Evolutionary conservation across 1,139 yeast genomes (phyloP), one percentile per base, ranked within the genome.

Genomic region (Debaryomyces sp.): DNA sequence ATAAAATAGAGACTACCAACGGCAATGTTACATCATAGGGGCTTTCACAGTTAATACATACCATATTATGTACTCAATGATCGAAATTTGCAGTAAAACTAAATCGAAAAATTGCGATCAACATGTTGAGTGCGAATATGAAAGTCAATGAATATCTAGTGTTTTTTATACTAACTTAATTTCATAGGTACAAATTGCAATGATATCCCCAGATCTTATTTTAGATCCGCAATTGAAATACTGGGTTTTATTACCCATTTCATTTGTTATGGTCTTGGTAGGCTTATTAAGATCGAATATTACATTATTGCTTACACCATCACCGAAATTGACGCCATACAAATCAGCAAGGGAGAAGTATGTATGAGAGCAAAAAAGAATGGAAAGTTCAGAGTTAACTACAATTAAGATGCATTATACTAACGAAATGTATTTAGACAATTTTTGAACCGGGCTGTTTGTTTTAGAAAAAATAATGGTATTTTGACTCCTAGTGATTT

Each of bases 241-340:
- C 57, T 94, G 98, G 98, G 98, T 91, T 35, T 75, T 94, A 23
- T 68, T 91, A 41, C 99, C 99, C 32, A 92, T 94, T 43, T 83
- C 96, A 7, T 64, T 88, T 35, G 96, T 91, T 30, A 91, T 94
- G 97, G 87, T 94, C 15, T 69, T 92, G 49, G 92, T 90, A n/a
- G 97, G 97, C 5, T 68, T 94, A 30, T 68, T 90, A 43, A 76
- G 97, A 50, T 85, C 89, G 51, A 84, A 86, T 58, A 77, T 86
- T 29, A 83, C 91, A 42, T 68, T 75, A 34, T 68, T 89, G 46
- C 66, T 88, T 41, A 75, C 80, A 54, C 81, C 91, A 43, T 67
- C 74, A 38, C 84, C 86, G 4, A 85, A 82, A 56, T 71, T 81
- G 30, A 80, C 75, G 33, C 77, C 78, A 6, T 68, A 75, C 51